Percentiles rank a stretch among this genome's conserved stretches.
phyloP scores from a whole-genome alignment of 1,284 basidiomycete genomes.

The Pseudozyma tsukubaensis region DNA sequence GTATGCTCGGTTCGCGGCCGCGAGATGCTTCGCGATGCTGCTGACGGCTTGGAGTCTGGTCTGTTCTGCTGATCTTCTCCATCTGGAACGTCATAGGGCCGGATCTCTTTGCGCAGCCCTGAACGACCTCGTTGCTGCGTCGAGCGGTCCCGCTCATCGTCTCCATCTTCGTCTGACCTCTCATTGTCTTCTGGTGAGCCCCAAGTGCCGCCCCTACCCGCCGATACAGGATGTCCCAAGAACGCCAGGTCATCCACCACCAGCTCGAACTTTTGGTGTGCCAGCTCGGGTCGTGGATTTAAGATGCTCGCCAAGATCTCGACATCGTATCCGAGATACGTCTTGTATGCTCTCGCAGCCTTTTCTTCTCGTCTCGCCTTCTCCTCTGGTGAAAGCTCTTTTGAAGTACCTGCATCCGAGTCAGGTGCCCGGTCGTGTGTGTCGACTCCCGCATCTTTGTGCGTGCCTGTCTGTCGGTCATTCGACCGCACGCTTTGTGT shows the following conservation, averaged over 20 bases:
- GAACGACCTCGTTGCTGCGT: slow-evolving; percentile 31
- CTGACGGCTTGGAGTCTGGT: not conserved
- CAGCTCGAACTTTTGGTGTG: slow-evolving; percentile 94
- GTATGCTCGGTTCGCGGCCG: slow-evolving; percentile 13
- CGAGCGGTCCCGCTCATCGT: slow-evolving; percentile 4
- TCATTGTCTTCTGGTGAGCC: slow-evolving; percentile 13
- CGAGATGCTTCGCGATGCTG: slow-evolving; percentile 18
- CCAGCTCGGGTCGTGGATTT: slow-evolving; percentile 80
- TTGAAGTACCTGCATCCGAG: slow-evolving; percentile 37
- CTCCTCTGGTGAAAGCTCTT: slow-evolving; percentile 44
- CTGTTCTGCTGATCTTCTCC: not conserved
- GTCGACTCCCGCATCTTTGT: slow-evolving; percentile 21
- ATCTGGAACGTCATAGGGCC: slow-evolving; percentile 28
- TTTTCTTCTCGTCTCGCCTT: slow-evolving; percentile 41
- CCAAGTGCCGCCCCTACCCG: slow-evolving; percentile 71
- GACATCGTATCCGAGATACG: slow-evolving; percentile 81
- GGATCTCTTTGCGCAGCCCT: slow-evolving; percentile 44
- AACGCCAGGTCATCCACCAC: slow-evolving; percentile 92
- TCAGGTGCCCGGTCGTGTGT: slow-evolving; percentile 33
- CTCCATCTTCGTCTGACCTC: slow-evolving; percentile 2
- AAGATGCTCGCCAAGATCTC: slow-evolving; percentile 85
- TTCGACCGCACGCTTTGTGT: slow-evolving; percentile 26
- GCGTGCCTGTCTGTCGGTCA: slow-evolving; percentile 23
- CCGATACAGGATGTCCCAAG: slow-evolving; percentile 91
- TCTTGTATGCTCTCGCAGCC: slow-evolving; percentile 69